A percentile compares a stretch with the other conserved stretches of the same genome.
These are phyloP conservation scores for Phylloporus scabripes DNA, from an alignment of 768 basidiomycete species.

Conservation along the genomic window DNA sequence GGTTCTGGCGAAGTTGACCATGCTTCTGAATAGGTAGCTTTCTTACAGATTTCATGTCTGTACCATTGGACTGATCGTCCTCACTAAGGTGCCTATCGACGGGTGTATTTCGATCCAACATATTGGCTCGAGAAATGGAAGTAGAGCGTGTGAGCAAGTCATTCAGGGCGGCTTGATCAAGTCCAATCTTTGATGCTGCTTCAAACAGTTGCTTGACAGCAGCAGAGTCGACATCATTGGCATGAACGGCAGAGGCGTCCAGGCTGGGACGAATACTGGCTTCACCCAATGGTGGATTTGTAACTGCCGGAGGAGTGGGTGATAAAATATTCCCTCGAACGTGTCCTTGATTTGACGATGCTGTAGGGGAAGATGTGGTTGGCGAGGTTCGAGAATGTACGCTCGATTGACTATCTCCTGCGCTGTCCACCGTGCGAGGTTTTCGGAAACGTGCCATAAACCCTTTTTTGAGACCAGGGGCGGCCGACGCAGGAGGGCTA, in stretches of 20 bases:
- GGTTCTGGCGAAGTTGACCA: constrained; percentile 28
- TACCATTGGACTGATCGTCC: constrained; percentile 29
- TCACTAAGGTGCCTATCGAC: constrained; percentile 25
- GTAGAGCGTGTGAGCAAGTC: constrained; percentile 68
- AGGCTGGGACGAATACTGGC: constrained; percentile 18
- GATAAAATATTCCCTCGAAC: constrained; percentile 29
- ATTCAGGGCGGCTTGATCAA: constrained; percentile 66
- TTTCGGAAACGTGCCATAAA: constrained; percentile 75
- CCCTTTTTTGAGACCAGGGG: constrained; percentile 63
- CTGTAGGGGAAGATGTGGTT: constrained; percentile 32
- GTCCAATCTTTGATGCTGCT: constrained; percentile 68
- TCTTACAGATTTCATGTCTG: constrained; percentile 27
- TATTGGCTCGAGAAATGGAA: constrained; percentile 48
- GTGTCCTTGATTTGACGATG: constrained; percentile 30
- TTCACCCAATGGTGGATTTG: constrained; percentile 10
- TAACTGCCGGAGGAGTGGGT: constrained; percentile 13
- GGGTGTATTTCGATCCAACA: constrained; percentile 10
- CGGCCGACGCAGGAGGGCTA: constrained; percentile 64
- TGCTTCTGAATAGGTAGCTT: constrained; percentile 21
- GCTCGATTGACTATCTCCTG: constrained; percentile 28
- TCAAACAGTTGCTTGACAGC: constrained; percentile 71
- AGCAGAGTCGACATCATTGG: constrained; percentile 36
- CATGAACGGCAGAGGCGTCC: constrained; percentile 21
- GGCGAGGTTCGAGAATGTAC: constrained; percentile 28
- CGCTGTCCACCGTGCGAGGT: constrained; percentile 26